Conservation (phyloP, 768 basidiomycete genomes). For the Tulasnella sp. region DNA sequence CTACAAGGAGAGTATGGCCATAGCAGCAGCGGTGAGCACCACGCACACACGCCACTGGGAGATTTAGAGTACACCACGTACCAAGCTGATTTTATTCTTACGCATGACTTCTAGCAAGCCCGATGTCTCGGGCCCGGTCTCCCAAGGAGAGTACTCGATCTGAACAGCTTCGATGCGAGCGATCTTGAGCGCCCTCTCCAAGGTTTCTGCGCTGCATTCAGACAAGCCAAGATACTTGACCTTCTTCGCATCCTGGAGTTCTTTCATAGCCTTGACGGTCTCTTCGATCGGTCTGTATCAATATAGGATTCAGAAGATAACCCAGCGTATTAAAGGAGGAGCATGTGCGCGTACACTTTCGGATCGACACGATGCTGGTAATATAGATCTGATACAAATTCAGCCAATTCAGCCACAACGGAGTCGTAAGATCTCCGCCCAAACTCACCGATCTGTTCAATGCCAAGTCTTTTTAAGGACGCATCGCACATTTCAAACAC, state of each 20-base stretch:
- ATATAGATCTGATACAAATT: constrained; percentile 2
- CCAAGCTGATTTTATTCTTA: neutral
- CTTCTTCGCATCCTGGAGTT: constrained; percentile 25
- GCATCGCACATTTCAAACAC: constrained; percentile 18
- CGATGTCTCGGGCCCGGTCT: neutral
- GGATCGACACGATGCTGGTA: constrained; percentile 10
- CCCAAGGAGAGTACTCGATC: constrained; percentile 19
- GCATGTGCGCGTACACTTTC: neutral
- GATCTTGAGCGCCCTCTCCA: constrained; percentile 22
- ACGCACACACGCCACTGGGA: neutral
- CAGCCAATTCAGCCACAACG: neutral
- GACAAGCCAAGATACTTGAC: constrained; percentile 26
- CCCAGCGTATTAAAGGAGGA: neutral
- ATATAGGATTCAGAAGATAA: neutral
- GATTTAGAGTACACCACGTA: neutral
- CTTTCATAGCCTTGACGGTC: constrained; percentile 23
- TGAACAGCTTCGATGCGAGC: constrained; percentile 25
- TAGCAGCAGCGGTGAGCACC: neutral
- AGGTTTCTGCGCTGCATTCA: constrained; percentile 25
- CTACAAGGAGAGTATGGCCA: neutral
- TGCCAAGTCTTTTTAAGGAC: constrained; percentile 19
- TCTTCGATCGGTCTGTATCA: constrained; percentile 21
- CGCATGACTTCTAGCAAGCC: neutral
- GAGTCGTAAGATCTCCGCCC: no score
- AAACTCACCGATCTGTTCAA: constrained; percentile 18